phyloP scores from a whole-genome alignment of 2,329 filamentous ascomycete species.

The Anthostomella pinea region DNA sequence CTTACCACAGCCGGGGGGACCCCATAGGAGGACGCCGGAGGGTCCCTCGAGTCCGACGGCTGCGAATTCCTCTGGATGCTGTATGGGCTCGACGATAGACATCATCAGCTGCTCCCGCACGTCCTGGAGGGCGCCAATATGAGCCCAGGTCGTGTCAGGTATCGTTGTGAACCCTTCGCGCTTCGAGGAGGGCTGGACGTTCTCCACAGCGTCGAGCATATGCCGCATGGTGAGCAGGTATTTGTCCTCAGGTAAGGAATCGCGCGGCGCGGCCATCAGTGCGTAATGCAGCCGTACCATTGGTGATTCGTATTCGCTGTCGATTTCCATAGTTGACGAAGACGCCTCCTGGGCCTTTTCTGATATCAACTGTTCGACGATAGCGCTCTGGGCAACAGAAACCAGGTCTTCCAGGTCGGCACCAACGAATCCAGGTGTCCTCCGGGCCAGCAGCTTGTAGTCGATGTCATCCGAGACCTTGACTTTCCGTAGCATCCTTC shows the following conservation, averaged over 20 bases:
- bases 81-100: conserved; percentile 88
- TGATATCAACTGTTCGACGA: conserved; percentile 30
- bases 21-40: conserved; percentile 90
- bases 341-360: conserved; percentile 21
- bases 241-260: conserved; percentile 20
- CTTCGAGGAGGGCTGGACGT: conserved; percentile 77
- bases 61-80: conserved; percentile 72
- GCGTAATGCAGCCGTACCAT: conserved; percentile 19
- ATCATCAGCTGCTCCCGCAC: conserved; percentile 78
- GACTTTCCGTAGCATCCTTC: conserved; percentile 66
- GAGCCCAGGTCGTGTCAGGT: conserved; percentile 86
- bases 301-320: conserved; percentile 7
- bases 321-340: conserved; percentile 22
- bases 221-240: conserved; percentile 50
- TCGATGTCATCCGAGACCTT: conserved; percentile 68
- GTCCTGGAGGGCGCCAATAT: conserved; percentile 81
- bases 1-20: conserved; percentile 94
- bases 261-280: conserved; percentile 18
- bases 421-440: conserved; percentile 90
- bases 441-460: conserved; percentile 70
- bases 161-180: conserved; percentile 94
- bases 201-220: conserved; percentile 71
- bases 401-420: conserved; percentile 75
- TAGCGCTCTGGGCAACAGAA: conserved; percentile 40
- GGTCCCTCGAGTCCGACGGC: conserved; percentile 76